Evolutionary conservation across 192 early-diverging fungal species (phyloP).

Genomic region (Entomortierella lignicola): DNA sequence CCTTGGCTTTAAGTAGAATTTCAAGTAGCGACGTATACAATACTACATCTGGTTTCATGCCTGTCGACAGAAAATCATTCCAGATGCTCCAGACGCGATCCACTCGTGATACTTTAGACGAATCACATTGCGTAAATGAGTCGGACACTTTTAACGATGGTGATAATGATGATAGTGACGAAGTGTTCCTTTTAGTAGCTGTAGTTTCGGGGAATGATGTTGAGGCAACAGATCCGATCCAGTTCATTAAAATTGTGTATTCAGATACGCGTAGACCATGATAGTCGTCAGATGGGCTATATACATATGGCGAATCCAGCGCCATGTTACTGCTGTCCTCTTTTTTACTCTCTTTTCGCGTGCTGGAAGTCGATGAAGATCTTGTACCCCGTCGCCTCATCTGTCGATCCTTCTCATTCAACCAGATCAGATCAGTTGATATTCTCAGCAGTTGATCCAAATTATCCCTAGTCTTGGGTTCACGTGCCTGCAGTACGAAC

Average conservation of each 20-base stretch:
- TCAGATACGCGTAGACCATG: slow-evolving; percentile 39
- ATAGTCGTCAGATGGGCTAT: slow-evolving; percentile 5
- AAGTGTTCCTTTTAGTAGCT: too few relatives aligned
- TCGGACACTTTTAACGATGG: neutral
- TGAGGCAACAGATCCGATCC: slow-evolving; percentile 26
- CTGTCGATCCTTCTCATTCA: slow-evolving; percentile 33
- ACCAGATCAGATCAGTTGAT: slow-evolving; percentile 39
- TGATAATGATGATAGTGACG: neutral
- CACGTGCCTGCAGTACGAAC: slow-evolving; percentile 25
- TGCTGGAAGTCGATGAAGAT: too few relatives aligned
- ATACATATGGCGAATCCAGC: neutral
- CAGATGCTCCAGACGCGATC: slow-evolving; percentile 36
- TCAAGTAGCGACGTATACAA: slow-evolving; percentile 34
- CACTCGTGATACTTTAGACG: neutral
- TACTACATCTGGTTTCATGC: slow-evolving; percentile 49
- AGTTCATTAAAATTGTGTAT: slow-evolving; percentile 39
- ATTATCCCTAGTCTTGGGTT: slow-evolving; percentile 30
- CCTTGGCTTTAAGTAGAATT: slow-evolving; percentile 27
- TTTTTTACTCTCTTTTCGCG: too few relatives aligned
- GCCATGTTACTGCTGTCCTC: neutral
- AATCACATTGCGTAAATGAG: neutral
- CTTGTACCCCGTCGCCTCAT: neutral
- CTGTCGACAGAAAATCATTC: slow-evolving; percentile 42
- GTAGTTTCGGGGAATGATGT: neutral
- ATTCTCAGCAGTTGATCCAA: slow-evolving; percentile 31